phyloP scores from a whole-genome alignment of 768 basidiomycete genomes.

The Suillus spraguei region DNA sequence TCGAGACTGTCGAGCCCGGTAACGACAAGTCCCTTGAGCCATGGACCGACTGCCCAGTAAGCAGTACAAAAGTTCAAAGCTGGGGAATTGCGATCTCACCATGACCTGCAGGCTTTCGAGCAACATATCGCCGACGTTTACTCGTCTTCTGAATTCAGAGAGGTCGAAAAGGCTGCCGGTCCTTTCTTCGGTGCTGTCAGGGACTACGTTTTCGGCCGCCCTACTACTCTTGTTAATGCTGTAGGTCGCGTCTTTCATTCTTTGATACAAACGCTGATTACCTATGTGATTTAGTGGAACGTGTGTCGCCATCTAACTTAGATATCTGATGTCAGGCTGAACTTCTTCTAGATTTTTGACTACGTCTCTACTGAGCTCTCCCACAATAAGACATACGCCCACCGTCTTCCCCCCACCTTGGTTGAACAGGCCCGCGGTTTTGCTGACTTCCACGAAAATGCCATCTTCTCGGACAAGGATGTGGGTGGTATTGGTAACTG shows the following conservation, averaged over 20 bases:
- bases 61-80: constrained; percentile 22
- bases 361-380: constrained; percentile 73
- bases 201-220: too few species aligned
- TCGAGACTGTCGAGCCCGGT: constrained; percentile 81
- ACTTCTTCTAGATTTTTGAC: constrained; percentile 59
- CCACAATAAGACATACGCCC: constrained; percentile 82
- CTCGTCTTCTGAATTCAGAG: too few species aligned
- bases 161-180: too few species aligned
- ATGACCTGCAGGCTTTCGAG: constrained; percentile 55
- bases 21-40: constrained; percentile 85
- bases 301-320: constrained; percentile 39
- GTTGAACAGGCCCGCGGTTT: constrained; percentile 72
- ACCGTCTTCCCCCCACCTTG: constrained; percentile 75
- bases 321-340: constrained; percentile 2
- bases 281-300: constrained; percentile 57
- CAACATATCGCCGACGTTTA: constrained; percentile 65
- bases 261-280: constrained; percentile 15
- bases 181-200: too few species aligned
- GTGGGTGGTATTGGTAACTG: constrained; percentile 78
- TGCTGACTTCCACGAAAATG: constrained; percentile 81
- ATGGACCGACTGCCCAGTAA: constrained; percentile 66
- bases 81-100: constrained; percentile 10
- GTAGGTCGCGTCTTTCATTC: constrained; percentile 40
- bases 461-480: constrained; percentile 65
- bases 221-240: too few species aligned